Percentiles rank a stretch among this genome's conserved stretches.
Evolutionary conservation across 2,329 filamentous ascomycete species (phyloP).

Genomic region (Colletotrichum somersetense): DNA sequence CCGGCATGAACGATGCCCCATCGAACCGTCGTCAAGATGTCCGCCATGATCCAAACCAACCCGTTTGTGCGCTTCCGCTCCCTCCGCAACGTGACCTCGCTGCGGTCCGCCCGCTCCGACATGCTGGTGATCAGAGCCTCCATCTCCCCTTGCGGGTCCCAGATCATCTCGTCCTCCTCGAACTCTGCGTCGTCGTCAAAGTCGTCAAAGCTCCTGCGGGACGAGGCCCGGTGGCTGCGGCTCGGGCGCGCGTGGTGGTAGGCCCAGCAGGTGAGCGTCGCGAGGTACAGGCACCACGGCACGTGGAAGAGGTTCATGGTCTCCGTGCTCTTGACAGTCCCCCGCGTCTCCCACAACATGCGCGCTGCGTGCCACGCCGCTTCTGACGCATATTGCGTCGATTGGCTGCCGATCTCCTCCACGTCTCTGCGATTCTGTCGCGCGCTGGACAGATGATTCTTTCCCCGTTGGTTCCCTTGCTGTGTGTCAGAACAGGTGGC

Average conservation of each 20-base stretch:
- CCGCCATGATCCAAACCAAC: slow-evolving; percentile 67
- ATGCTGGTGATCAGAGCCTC: slow-evolving; percentile 56
- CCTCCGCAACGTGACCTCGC: slow-evolving; percentile 46
- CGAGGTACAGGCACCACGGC: slow-evolving; percentile 72
- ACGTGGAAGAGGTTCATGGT: slow-evolving; percentile 69
- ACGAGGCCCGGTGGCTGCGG: background rate
- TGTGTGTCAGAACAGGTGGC: slow-evolving; percentile 44
- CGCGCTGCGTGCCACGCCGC: slow-evolving; percentile 67
- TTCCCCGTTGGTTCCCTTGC: background rate
- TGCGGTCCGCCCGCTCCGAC: slow-evolving; percentile 49
- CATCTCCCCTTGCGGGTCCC: slow-evolving; percentile 64
- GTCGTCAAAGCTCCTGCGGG: slow-evolving; percentile 33
- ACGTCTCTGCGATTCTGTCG: background rate
- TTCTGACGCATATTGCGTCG: slow-evolving; percentile 51
- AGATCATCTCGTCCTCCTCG: slow-evolving; percentile 62
- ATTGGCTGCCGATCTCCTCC: background rate
- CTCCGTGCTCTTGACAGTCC: slow-evolving; percentile 63
- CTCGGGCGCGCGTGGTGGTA: slow-evolving; percentile 61
- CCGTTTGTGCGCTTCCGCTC: slow-evolving; percentile 64
- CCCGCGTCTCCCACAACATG: slow-evolving; percentile 63
- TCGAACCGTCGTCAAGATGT: slow-evolving; percentile 66
- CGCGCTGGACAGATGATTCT: background rate
- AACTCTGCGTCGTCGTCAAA: slow-evolving; percentile 41
- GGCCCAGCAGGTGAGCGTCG: slow-evolving; percentile 69
- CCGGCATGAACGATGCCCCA: slow-evolving; percentile 74